phyloP scores from a whole-genome alignment of 177 flowering plant species.

The Vitis hybrid region DNA sequence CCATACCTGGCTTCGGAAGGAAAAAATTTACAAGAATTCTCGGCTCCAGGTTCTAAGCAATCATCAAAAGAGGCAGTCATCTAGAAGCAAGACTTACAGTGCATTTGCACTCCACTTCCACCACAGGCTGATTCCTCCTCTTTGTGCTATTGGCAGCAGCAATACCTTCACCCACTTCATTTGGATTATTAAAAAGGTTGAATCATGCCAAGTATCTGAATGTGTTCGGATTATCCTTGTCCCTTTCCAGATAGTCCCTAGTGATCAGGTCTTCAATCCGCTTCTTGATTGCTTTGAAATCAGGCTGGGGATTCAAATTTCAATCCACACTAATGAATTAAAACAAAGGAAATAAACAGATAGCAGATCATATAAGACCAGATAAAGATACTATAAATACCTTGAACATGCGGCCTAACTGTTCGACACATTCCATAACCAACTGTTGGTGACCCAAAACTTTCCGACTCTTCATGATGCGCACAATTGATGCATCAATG shows the following conservation, averaged over 20 bases:
- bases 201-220: conserved; percentile 84
- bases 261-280: conserved; percentile 90
- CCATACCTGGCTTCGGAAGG: conserved; percentile 16
- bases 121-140: conserved; percentile 2
- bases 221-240: conserved; percentile 76
- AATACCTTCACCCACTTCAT: not conserved
- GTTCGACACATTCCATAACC: conserved; percentile 92
- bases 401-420: conserved; percentile 94
- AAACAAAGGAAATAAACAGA: not conserved
- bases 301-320: conserved; percentile 59
- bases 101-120: conserved; percentile 6
- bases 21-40: conserved; percentile 26
- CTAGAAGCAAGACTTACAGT: conserved; percentile 1
- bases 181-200: conserved; percentile 4
- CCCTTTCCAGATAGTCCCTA: conserved; percentile 87
- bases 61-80: conserved; percentile 8
- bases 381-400: conserved; percentile 24
- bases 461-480: conserved; percentile 94
- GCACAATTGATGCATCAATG: conserved; percentile 92
- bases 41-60: conserved; percentile 11
- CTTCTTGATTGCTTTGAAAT: conserved; percentile 87
- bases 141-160: conserved; percentile 17
- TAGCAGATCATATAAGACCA: not conserved
- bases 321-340: conserved; percentile 1
- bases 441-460: conserved; percentile 85